Evolutionary conservation across 2,329 filamentous ascomycete genomes (phyloP).

Genomic region (Ophiostoma angusticollis): DNA sequence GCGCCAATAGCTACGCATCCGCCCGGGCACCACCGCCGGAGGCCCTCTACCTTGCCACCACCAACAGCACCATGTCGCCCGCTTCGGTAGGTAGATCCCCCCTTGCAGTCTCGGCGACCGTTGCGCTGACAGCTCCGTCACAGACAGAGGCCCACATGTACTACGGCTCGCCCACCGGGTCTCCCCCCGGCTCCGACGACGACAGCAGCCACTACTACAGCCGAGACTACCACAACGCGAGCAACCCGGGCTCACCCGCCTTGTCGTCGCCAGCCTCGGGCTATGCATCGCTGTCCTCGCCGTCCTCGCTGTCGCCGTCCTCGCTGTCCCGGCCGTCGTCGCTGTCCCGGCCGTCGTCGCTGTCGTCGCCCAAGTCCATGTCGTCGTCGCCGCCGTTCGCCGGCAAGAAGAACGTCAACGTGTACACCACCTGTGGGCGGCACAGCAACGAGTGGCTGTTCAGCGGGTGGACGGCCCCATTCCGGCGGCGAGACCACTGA

Average conservation of each 20-base stretch:
- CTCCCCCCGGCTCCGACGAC: background rate
- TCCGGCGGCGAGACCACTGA: conserved; percentile 6
- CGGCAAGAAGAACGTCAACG: conserved; percentile 14
- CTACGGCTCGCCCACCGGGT: background rate
- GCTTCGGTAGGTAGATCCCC: conserved; percentile 2
- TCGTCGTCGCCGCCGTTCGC: background rate
- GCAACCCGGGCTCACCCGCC: no score
- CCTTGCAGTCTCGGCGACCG: no score
- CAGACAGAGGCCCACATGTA: background rate
- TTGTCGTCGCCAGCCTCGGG: background rate
- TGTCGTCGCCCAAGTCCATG: background rate
- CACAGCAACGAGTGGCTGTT: conserved; percentile 18
- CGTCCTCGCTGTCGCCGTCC: background rate
- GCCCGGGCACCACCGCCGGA: background rate
- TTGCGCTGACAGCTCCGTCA: background rate
- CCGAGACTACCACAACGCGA: background rate
- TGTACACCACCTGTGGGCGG: conserved; percentile 16
- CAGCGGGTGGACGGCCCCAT: conserved; percentile 14
- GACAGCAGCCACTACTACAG: background rate
- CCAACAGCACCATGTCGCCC: background rate
- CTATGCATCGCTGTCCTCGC: background rate
- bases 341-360: no score
- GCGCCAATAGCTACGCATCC: background rate
- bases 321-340: background rate
- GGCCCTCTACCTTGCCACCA: conserved; percentile 1